Evolutionary conservation across 495 filamentous ascomycete genomes (phyloP).

Genomic region (Hypoxylon cercidicola): DNA sequence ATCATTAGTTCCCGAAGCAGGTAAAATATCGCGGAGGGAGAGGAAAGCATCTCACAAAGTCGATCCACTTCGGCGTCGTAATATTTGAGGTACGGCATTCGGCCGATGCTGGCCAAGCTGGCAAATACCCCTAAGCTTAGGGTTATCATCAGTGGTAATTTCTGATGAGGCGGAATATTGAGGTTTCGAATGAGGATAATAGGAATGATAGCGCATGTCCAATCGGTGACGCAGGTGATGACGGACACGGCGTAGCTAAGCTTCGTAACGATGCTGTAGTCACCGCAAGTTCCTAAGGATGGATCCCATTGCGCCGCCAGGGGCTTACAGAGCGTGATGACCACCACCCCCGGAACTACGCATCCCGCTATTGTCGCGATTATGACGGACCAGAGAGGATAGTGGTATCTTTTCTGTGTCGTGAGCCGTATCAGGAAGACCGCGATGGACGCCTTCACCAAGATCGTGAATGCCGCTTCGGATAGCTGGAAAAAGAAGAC

Average conservation of each 20-base stretch:
- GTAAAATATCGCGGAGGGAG: neutral
- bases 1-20: neutral
- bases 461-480: conserved; percentile 1
- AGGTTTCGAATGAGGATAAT: conserved; percentile 8
- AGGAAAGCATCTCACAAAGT: conserved; percentile 1
- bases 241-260: conserved; percentile 17
- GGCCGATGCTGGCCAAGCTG: conserved; percentile 8
- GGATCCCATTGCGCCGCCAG: conserved; percentile 15
- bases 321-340: conserved; percentile 5
- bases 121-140: conserved; percentile 19
- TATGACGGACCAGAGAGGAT: conserved; percentile 3
- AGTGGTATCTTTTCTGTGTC: conserved; percentile 6
- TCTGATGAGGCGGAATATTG: conserved; percentile 4
- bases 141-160: conserved; percentile 10
- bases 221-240: conserved; percentile 12
- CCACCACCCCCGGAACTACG: neutral
- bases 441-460: conserved; percentile 10
- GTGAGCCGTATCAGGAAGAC: conserved; percentile 6
- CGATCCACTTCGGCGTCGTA: conserved; percentile 11
- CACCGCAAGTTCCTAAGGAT: neutral
- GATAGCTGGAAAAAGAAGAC: conserved; percentile 2
- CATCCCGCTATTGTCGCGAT: neutral
- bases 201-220: conserved; percentile 22
- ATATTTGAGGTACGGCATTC: conserved; percentile 13
- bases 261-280: conserved; percentile 1